phyloP scores from a whole-genome alignment of 176 grass and related monocot genomes.

The Avena insularis region DNA sequence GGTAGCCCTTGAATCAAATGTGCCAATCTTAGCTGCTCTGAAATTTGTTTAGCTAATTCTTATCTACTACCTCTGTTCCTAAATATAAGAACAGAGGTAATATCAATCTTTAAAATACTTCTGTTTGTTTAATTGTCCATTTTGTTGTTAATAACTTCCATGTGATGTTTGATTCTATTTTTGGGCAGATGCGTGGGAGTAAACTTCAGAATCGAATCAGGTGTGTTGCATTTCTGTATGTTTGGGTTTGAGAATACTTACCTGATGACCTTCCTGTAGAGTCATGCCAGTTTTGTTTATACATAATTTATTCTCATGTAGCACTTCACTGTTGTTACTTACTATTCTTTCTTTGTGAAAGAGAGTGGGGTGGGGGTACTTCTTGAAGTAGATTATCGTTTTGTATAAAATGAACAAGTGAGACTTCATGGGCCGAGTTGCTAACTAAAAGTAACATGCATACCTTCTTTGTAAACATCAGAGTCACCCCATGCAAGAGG shows the following conservation, averaged over 20 bases:
- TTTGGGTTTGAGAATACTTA: constrained; percentile 26
- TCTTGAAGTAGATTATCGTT: constrained; percentile 13
- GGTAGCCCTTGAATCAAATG: not conserved
- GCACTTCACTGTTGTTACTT: constrained; percentile 8
- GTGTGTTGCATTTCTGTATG: constrained; percentile 49
- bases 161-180: constrained; percentile 28
- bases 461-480: constrained; percentile 24
- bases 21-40: constrained; percentile 12
- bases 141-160: constrained; percentile 1
- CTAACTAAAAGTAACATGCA: constrained; percentile 15
- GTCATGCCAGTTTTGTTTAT: not conserved
- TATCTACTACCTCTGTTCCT: not conserved
- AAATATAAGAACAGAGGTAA: no score
- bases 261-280: constrained; percentile 19
- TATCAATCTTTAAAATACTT: not conserved
- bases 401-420: not conserved
- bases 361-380: not conserved
- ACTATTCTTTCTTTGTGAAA: constrained; percentile 13
- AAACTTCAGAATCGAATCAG: constrained; percentile 98
- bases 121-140: not conserved
- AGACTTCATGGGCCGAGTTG: constrained; percentile 26
- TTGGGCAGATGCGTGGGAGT: constrained; percentile 89
- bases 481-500: constrained; percentile 3
- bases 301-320: constrained; percentile 7
- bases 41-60: constrained; percentile 17